Evolutionary conservation across 208 protist species (phyloP), one percentile per base, ranked within the genome.

Genomic region (Acanthamoeba divionensis): DNA sequence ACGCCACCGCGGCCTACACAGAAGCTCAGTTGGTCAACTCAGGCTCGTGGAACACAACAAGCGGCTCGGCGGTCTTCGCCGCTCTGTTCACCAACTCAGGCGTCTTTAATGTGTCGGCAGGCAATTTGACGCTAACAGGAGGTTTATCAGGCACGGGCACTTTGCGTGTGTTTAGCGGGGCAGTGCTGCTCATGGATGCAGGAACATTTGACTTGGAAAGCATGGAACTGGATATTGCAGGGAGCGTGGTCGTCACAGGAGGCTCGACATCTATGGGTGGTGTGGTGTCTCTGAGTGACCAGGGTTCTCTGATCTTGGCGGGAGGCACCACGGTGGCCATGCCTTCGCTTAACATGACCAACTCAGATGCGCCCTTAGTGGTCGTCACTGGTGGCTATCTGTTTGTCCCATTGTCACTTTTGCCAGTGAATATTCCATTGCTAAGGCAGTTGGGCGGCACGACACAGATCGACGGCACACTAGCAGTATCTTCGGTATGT

Each of bases 301-400:
- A 83, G 73, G 73, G 73, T 54, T 62, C 38, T 36, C 26, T 83
- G 33, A 38, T 8, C 48, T 47, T 83, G n/a, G 29, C n/a, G 33
- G 73, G 73, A 29, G 73, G 48, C 24, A 44, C 50, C n/a, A 54
- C 65, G 8, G 73, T 63, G 21, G 73, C 65, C 31, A 83, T 83
- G 73, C 73, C 73, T 7, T 60, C 73, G 73, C 73, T 83, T 31
- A 29, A 26, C n/a, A 65, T 47, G 73, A 54, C 31, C 73, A 83
- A 83, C 50, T 54, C 48, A 15, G 44, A 83, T 54, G 44, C 36
- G 10, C 57, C 48, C 21, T 54, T 83, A 29, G n/a, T 24, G 21
- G 36, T 83, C 52, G 47, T 38, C n/a, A 65, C 73, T 2, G 73
- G 73, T 38, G n/a, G n/a, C n/a, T n/a, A n/a, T n/a, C n/a, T n/a